Evolutionary conservation across 352 stramenopile genomes (phyloP).

Genomic region (Halophytophthora polymorphica): DNA sequence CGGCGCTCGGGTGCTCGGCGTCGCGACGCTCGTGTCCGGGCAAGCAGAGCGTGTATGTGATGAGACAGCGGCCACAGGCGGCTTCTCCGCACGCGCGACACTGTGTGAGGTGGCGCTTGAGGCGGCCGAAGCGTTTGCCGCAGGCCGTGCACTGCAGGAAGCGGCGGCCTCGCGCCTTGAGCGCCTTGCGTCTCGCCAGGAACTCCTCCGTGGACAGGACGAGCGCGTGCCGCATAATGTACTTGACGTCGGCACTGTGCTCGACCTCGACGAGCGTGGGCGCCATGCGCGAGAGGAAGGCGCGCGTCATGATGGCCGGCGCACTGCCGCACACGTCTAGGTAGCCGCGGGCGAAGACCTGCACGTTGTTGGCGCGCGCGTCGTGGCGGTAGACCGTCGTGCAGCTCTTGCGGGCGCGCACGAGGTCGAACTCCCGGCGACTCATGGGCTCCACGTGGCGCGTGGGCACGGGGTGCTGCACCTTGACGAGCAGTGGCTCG

Average conservation of each 20-base stretch:
- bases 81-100: slow-evolving; percentile 53
- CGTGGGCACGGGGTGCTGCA: slow-evolving; percentile 31
- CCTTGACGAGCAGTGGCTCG: slow-evolving; percentile 42
- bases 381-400: slow-evolving; percentile 50
- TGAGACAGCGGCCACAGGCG: slow-evolving; percentile 48
- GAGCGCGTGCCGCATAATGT: slow-evolving; percentile 42
- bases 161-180: slow-evolving; percentile 30
- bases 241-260: slow-evolving; percentile 50
- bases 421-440: slow-evolving; percentile 42
- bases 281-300: slow-evolving; percentile 41
- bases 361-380: slow-evolving; percentile 35
- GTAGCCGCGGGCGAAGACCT: slow-evolving; percentile 39
- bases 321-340: slow-evolving; percentile 37
- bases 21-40: slow-evolving; percentile 51
- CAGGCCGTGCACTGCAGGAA: slow-evolving; percentile 36
- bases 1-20: slow-evolving; percentile 56
- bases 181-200: slow-evolving; percentile 24
- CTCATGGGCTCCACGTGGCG: slow-evolving; percentile 37
- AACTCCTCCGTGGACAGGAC: slow-evolving; percentile 38
- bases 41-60: slow-evolving; percentile 57
- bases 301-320: slow-evolving; percentile 27
- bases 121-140: slow-evolving; percentile 34
- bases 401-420: slow-evolving; percentile 36
- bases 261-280: slow-evolving; percentile 43
- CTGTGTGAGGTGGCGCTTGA: slow-evolving; percentile 39